Base-by-base conservation (phyloP, 2,329 filamentous ascomycete genomes). In the Claviceps capensis region DNA sequence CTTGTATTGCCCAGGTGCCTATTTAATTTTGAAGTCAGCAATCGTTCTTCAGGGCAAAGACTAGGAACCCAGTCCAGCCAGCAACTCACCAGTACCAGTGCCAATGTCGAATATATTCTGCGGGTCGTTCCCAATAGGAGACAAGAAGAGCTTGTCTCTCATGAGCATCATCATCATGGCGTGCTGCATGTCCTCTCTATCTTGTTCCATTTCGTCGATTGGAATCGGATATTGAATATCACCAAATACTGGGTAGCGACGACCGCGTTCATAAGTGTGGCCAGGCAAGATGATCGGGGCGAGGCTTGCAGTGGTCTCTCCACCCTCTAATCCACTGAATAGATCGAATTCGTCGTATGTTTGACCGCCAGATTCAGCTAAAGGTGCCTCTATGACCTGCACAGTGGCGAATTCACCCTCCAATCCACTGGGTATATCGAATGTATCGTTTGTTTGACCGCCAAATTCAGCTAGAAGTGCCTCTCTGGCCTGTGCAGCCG, bases 51-150 rank as follows among this genome's bases (percentile, higher is more conserved):
- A 3, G 17, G 17, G 19, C 30, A 50, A 36, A 34, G 30, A 34
- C 30, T 34, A 23, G n/a, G 30, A 37, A 34, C 3, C 5, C 17
- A 4, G 17, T 34, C 9, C 5, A 44, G 30, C 8, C 26, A 34
- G 30, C 30, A 44, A 44, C 53, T 47, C 19, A 58, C 53, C 56
- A 22, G 52, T 52, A 1, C 47, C 65, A 59, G 53, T 63, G 68
- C 70, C 71, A 30, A 74, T 55, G 54, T 74, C 72, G 41, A 72
- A 58, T 5, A 73, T 59, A 37, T 57, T 57, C 49, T 73, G 58
- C 13, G 53, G 56, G 11, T 66, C 59, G 14, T 65, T 60, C 5
- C 63, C 53, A 44, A 76, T 60, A 1, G 72, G 72, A 5, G 71
- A 65, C 48, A 68, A 65, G 54, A 70, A 69, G 8, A 74, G 62